Evolutionary conservation across 2,329 filamentous ascomycete species (phyloP).

Genomic region (Cercospora janseana): DNA sequence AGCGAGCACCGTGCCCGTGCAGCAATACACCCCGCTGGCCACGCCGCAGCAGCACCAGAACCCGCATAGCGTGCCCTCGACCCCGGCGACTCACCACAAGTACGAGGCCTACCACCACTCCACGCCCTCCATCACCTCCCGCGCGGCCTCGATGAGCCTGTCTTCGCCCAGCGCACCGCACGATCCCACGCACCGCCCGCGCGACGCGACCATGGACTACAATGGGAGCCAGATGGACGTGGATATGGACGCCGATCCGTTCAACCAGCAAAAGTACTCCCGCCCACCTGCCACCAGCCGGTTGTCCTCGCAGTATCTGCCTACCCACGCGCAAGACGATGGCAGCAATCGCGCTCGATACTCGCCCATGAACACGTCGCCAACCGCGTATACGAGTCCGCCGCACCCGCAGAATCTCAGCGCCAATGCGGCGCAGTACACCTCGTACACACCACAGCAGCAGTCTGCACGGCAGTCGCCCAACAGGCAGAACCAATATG

Average conservation of each 20-base stretch:
- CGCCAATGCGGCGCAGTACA: constrained; percentile 28
- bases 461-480: constrained; percentile 73
- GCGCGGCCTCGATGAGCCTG: constrained; percentile 26
- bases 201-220: constrained; percentile 30
- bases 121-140: constrained; percentile 24
- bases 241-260: constrained; percentile 86
- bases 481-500: constrained; percentile 61
- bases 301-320: constrained; percentile 67
- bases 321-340: constrained; percentile 46
- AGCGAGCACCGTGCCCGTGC: constrained; percentile 13
- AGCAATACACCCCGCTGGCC: constrained; percentile 11
- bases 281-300: constrained; percentile 63
- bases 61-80: constrained; percentile 4
- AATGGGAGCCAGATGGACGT: constrained; percentile 44
- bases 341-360: constrained; percentile 85
- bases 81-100: constrained; percentile 10
- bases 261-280: constrained; percentile 83
- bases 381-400: constrained; percentile 63
- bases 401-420: constrained; percentile 43
- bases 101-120: constrained; percentile 19
- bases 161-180: constrained; percentile 18
- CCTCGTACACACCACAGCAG: constrained; percentile 40
- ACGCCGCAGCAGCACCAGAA: constrained; percentile 8
- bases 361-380: constrained; percentile 92
- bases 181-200: constrained; percentile 9